phyloP scores from a whole-genome alignment of 2,329 filamentous ascomycete species.

The Ilyonectria sp. region DNA sequence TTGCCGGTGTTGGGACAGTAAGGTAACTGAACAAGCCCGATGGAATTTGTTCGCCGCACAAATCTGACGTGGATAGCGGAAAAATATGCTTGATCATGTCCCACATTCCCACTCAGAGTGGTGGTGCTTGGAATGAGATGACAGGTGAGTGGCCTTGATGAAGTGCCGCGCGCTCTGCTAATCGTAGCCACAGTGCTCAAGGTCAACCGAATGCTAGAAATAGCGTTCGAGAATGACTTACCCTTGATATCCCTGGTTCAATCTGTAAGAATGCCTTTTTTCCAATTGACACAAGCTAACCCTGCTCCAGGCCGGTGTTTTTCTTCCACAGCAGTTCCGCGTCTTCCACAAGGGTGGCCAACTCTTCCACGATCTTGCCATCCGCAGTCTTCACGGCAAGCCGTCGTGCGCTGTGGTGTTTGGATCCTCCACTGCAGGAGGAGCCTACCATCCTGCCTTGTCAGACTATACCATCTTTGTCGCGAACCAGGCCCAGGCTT shows the following conservation, averaged over 20 bases:
- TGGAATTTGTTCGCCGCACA: neutral
- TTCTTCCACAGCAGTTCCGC: constrained; percentile 60
- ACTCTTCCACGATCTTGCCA: constrained; percentile 58
- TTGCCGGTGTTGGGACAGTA: constrained; percentile 54
- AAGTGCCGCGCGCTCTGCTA: neutral
- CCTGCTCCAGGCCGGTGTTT: constrained; percentile 47
- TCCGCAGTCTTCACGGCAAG: constrained; percentile 54
- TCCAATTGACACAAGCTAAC: neutral
- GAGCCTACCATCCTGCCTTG: constrained; percentile 41
- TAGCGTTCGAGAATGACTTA: constrained; percentile 56
- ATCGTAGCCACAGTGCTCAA: constrained; percentile 51
- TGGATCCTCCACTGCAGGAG: constrained; percentile 54
- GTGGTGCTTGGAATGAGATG: constrained; percentile 61
- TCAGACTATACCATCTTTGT: constrained; percentile 57
- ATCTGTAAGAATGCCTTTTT: constrained; percentile 46
- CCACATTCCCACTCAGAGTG: constrained; percentile 59
- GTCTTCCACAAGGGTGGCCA: constrained; percentile 58
- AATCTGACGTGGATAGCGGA: constrained; percentile 42
- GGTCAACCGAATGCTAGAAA: constrained; percentile 48
- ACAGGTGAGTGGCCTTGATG: constrained; percentile 44
- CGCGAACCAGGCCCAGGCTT: constrained; percentile 59
- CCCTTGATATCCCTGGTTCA: constrained; percentile 58
- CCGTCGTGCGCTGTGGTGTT: constrained; percentile 61
- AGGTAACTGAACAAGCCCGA: constrained; percentile 1
- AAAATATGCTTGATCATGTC: constrained; percentile 56